Percentiles rank a stretch among this genome's conserved stretches.
Evolutionary conservation across 345 rosid species (phyloP).

Genomic region (Syzygium aromaticum): DNA sequence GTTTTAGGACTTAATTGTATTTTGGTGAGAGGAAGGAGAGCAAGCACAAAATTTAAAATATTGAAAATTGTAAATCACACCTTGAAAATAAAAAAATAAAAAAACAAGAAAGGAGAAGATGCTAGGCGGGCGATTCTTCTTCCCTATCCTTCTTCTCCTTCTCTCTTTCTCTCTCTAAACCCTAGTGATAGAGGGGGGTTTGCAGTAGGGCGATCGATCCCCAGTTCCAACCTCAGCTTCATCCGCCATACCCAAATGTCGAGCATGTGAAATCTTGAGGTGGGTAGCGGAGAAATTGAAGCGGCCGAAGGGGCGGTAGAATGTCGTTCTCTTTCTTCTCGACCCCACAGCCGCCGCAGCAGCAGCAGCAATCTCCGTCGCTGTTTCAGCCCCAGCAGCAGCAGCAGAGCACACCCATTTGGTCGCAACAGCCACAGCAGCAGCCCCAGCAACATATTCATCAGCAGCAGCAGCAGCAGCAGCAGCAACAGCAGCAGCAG

Average conservation of each 20-base stretch:
- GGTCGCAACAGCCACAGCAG: slow-evolving; percentile 7
- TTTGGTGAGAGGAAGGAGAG: too few species aligned
- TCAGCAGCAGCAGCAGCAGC: slow-evolving; percentile 33
- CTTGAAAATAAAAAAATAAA: too few species aligned
- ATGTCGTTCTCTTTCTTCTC: slow-evolving; percentile 61
- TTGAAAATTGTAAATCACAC: too few species aligned
- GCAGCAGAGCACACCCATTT: slow-evolving; percentile 20
- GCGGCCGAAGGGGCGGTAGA: neutral
- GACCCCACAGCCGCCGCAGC: slow-evolving; percentile 64
- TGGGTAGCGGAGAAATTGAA: neutral
- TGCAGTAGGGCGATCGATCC: too few species aligned
- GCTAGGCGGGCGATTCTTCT: too few species aligned
- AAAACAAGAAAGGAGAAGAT: too few species aligned
- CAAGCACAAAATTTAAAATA: too few species aligned
- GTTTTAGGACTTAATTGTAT: too few species aligned
- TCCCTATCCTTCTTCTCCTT: too few species aligned
- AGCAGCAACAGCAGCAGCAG: slow-evolving; percentile 49
- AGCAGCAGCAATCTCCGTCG: slow-evolving; percentile 31
- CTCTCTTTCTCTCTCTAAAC: too few species aligned
- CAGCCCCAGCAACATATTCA: slow-evolving; percentile 24
- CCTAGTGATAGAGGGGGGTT: too few species aligned
- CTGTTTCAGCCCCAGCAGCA: slow-evolving; percentile 28
- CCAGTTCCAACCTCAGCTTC: too few species aligned
- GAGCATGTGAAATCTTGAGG: neutral
- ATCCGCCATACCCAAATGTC: neutral